Evolutionary conservation across 345 rosid species (phyloP), one percentile per base, ranked within the genome.

Genomic region (Moricandia arvensis): DNA sequence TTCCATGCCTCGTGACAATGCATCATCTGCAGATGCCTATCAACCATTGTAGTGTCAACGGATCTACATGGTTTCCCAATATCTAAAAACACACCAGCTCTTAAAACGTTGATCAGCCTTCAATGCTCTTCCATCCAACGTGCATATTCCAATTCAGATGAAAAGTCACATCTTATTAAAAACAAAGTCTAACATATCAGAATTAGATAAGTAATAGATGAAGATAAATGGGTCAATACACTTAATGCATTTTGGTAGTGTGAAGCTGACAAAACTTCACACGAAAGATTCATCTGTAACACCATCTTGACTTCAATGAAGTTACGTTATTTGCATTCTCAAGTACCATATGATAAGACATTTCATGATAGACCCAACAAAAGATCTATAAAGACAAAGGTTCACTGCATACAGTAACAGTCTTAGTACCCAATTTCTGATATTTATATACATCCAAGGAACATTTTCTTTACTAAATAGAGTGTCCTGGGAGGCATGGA

Each of bases 1-100:
- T 78, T 93, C 98, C 94, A 93, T 89, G 68, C 98, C 98, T 71
- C 91, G 97, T 41, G 97, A 93, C 53, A 93, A 82, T 59, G 97
- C 98, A 83, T 93, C 97, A 74, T 93, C 98, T 8, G 80, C 97
- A 90, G 51, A 93, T 85, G 77, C 96, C 98, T 87, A 90, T 83
- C 81, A 91, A 81, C 78, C 91, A 97, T 21, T 21, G 24, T 0
- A 21, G 1, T 21, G 1, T 21, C 24, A 21, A 21, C 24, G 24
- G 24, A 21, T 21, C 24, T 21, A 21, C 24, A 21, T 21, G 24
- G 24, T 21, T 21, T 2, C 1, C 24, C 24, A 21, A 21, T 21
- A 21, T 21, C 24, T 21, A 21, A 21, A 83, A 78, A 88, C 43
- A 90, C 82, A 7, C 90, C 93, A 1, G 90, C 74, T 85, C 97